Base-by-base conservation (phyloP, 306 rosid genomes). In the Cyclanthera cordifolia region DNA sequence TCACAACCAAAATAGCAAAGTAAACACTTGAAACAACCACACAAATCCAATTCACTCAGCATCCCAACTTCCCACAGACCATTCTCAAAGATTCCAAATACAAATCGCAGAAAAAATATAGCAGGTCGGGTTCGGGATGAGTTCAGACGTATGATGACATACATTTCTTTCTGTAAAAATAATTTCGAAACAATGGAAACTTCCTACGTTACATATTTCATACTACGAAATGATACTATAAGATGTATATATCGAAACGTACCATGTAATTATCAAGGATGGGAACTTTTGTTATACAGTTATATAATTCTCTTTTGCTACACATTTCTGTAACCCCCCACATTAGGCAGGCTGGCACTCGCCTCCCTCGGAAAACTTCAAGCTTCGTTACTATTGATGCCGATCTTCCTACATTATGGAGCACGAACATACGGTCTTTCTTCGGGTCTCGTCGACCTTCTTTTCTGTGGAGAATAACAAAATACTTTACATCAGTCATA, bases 341-440 rank as follows among this genome's bases (percentile, higher is more conserved):
- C 69, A 52, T 28, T 61, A 78, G 67, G 75, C 53, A 77, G 79
- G 7, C 66, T 57, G 13, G 43, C 76, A 72, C 86, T 72, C 52
- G 32, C 78, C 21, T 34, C n/a, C n/a, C 76, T 77, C 77, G 74
- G 74, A 76, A 76, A 77, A 69, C 86, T 74, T 71, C 46, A 52
- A 69, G 60, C 79, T 81, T 73, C 27, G 58, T 66, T 3, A 15
- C 24, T 2, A 43, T 64, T 54, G 53, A 39, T 51, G 53, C 47
- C 21, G 48, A 45, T 73, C 69, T 51, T 46, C 82, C 85, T 82
- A 88, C 91, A 91, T 72, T 85, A 88, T 85, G 25, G 97, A 77
- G 76, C 97, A 91, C 8, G 95, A 84, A 75, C 96, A 91, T 28
- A 83, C 30, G 30, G 17, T 82, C 75, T 88, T 88, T 80, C 87